Evolutionary conservation across 1,284 basidiomycete genomes (phyloP), one percentile per base, ranked within the genome.

Genomic region (Gymnopus androsaceus): DNA sequence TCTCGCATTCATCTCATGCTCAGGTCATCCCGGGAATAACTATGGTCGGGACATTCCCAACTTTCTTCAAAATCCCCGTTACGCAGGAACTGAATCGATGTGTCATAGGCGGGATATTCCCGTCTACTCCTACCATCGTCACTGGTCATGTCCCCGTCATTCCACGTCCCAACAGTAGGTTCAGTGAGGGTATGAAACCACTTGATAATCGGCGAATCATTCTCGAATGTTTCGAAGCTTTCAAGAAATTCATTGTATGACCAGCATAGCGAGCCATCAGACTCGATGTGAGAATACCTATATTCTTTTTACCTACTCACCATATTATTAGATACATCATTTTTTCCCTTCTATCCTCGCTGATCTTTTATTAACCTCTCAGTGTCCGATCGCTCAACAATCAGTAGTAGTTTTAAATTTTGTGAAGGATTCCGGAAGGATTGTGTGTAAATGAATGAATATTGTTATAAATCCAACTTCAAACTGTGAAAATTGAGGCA

Each of bases 121-220:
- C 53, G 17, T 8, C 12, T 5, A 46, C 33, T 11, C 15, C 19
- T 19, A 40, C 44, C n/a, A 19, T 36, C 30, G 65, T 70, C 21
- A 51, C 59, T 30, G 60, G 52, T 41, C 65, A 63, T 58, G 40
- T 61, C 49, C 66, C 69, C 42, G 28, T 36, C 4, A 34, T 54
- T 9, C 50, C 40, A 15, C 57, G 63, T 49, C 67, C 65, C 25
- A 30, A 30, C 50, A 63, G 61, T 42, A 59, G 64, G 9, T 53
- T 28, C 28, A 68, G 57, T 46, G 69, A 72, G 47, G 71, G 72
- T 21, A 74, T 75, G 72, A 68, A 68, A 51, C 67, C 70, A 40
- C 58, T 73, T 28, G 70, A 74, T 51, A 72, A 68, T 51, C 67
- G 72, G 46, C 42, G 55, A 21, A 46, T 49, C n/a, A 70, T 73